Evolutionary conservation across 164 flowering plant genomes (phyloP).

Genomic region (Platanus orientalis): DNA sequence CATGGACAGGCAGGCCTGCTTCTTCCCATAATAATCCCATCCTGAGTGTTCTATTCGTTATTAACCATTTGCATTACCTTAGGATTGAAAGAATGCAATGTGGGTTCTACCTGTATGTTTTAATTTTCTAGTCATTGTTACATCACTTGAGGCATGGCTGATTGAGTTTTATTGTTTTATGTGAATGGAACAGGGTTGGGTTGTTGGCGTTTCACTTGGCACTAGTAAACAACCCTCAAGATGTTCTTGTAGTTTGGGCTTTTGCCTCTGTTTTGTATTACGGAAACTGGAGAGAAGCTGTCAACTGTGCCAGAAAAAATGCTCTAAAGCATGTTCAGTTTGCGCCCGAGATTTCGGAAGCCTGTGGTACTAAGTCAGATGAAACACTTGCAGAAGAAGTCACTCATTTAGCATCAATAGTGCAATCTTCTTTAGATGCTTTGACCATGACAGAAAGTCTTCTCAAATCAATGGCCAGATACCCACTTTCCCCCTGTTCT

Average conservation of each 20-base stretch:
- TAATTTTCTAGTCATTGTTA: not conserved
- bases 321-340: slow-evolving; percentile 28
- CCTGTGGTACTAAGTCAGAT: slow-evolving; percentile 33
- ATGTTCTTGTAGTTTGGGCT: slow-evolving; percentile 60
- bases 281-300: slow-evolving; percentile 64
- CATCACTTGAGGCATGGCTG: not conserved
- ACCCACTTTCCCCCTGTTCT: slow-evolving; percentile 33
- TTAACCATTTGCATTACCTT: too few species aligned
- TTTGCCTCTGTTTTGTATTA: slow-evolving; percentile 62
- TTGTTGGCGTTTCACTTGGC: slow-evolving; percentile 82
- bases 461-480: slow-evolving; percentile 33
- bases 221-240: slow-evolving; percentile 64
- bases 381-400: slow-evolving; percentile 58
- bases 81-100: too few species aligned
- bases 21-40: too few species aligned
- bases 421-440: slow-evolving; percentile 40
- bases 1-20: too few species aligned
- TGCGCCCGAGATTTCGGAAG: slow-evolving; percentile 56
- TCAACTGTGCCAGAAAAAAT: slow-evolving; percentile 53
- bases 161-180: not conserved
- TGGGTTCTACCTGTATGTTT: not conserved
- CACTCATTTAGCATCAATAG: slow-evolving; percentile 36
- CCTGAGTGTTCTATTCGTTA: too few species aligned
- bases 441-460: slow-evolving; percentile 33
- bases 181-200: slow-evolving; percentile 55